Conservation (phyloP, 768 basidiomycete genomes). For the Clathrus columnatus region DNA sequence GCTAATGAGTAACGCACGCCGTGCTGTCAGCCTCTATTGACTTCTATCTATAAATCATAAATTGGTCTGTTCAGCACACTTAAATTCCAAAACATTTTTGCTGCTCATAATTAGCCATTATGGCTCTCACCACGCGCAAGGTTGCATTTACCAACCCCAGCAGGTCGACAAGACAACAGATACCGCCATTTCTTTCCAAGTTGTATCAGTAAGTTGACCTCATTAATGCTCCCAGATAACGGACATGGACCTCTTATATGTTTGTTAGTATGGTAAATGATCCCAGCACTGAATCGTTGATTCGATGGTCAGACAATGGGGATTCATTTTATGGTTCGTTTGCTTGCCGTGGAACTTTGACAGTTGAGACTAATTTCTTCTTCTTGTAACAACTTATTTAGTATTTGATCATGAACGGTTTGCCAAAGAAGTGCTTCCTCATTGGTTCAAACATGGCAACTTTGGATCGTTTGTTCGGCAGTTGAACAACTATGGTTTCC, state of each 20-base stretch:
- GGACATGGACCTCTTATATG: slow-evolving; percentile 10
- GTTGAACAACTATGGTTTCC: slow-evolving; percentile 94
- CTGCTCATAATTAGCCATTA: background rate
- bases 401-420: slow-evolving; percentile 90
- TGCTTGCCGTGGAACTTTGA: slow-evolving; percentile 7
- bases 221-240: slow-evolving; percentile 12
- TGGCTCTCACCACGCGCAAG: slow-evolving; percentile 9
- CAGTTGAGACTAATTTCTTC: background rate
- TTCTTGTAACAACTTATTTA: slow-evolving; percentile 23
- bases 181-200: slow-evolving; percentile 88
- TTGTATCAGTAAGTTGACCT: slow-evolving; percentile 66
- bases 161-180: slow-evolving; percentile 40
- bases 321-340: slow-evolving; percentile 82
- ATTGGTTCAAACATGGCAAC: slow-evolving; percentile 97
- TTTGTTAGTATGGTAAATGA: slow-evolving; percentile 82
- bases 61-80: background rate
- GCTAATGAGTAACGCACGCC: background rate
- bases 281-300: slow-evolving; percentile 68
- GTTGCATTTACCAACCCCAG: slow-evolving; percentile 16
- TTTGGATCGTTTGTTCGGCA: slow-evolving; percentile 90
- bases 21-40: background rate
- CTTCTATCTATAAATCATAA: background rate
- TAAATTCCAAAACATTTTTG: background rate
- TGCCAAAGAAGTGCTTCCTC: slow-evolving; percentile 78
- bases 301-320: slow-evolving; percentile 85